Base-by-base conservation (phyloP, 345 rosid genomes). In the Brassica juncea region DNA sequence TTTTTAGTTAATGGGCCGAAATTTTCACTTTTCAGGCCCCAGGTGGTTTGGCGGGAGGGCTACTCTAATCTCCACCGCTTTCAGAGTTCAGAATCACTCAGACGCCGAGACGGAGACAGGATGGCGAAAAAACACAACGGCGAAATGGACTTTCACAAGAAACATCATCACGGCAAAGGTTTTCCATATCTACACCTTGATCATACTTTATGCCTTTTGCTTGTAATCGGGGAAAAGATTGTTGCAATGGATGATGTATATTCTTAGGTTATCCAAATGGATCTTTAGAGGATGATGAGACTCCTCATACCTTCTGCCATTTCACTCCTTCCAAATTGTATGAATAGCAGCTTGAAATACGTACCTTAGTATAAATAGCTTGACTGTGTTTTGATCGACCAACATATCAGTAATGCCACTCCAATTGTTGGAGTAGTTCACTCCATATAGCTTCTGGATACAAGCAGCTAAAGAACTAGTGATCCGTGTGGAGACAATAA, bases 71-170 rank as follows among this genome's bases (percentile, higher is more conserved):
- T 44, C 19, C 15, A 8, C 2, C 68, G 42, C 16, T 12, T 42
- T 42, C 37, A 34, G 6, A 34, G 37, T 34, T 34, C 37, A 34
- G 5, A 69, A 61, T 69, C 16, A 6, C 32, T 3, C 66, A 66
- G 71, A 54, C 59, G 81, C 58, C 72, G 76, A 64, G 76, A 16
- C 60, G 65, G 65, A 27, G 59, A 67, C 19, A 27, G 54, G 3
- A 89, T 88, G 93, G 91, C 97, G 78, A 89, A 84, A 83, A 90
- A 84, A 84, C 81, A 73, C 76, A 87, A 91, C 84, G 74, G 84
- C 34, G 93, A 88, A 71, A 85, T 91, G 80, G 82, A 84, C n/a
- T 90, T 91, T 16, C 89, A 84, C 31, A 83, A 42, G 70, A 84
- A 84, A 57, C 84, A 86, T 90, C 84, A 66, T 16, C 72, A 90